Base-by-base conservation (phyloP, 805 yeast genomes). In the Cyberlindnera euphorbiiphila region DNA sequence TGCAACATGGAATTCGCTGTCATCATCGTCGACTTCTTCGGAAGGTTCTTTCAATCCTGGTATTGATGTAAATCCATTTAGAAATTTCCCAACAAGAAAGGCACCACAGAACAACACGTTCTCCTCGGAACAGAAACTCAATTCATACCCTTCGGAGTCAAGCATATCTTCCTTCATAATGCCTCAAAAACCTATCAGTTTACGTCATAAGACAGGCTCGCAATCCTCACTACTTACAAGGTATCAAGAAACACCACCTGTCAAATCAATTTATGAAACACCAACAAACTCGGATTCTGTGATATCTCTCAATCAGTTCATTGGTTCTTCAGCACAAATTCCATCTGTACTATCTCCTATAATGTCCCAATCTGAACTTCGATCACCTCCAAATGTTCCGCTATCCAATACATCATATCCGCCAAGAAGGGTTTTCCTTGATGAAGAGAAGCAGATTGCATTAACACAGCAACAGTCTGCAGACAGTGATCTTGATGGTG, bases 391-490 rank as follows among this genome's bases (percentile, higher is more conserved):
- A 6, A 5, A 18, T 9, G 9, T 8, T 12, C 25, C 30, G 15
- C 12, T 36, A 15, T 20, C 12, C 16, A 15, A n/a, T 9, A 13
- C 13, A n/a, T n/a, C n/a, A 6, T 36, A 29, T 24, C 42, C 44
- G 11, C 22, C 34, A 20, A 37, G 39, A 25, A 15, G 30, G 5
- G 29, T 41, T 4, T 39, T 39, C 25, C 5, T 39, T 3, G 45
- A 41, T 21, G 49, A 45, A 32, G 45, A 45, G 38, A 37, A 41
- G 13, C 9, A 15, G 26, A 25, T 40, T 22, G 40, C 42, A 12
- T 11, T 33, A 8, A 21, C n/a, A n/a, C n/a, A n/a, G n/a, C n/a
- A n/a, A n/a, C n/a, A n/a, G n/a, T 25, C 10, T 12, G 32, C 29
- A 11, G 27, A 18, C 28, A 10, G 19, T 12, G 25, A 27, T 21